Base-by-base conservation (phyloP, 805 yeast species). In the Hanseniaspora clermontiae region DNA sequence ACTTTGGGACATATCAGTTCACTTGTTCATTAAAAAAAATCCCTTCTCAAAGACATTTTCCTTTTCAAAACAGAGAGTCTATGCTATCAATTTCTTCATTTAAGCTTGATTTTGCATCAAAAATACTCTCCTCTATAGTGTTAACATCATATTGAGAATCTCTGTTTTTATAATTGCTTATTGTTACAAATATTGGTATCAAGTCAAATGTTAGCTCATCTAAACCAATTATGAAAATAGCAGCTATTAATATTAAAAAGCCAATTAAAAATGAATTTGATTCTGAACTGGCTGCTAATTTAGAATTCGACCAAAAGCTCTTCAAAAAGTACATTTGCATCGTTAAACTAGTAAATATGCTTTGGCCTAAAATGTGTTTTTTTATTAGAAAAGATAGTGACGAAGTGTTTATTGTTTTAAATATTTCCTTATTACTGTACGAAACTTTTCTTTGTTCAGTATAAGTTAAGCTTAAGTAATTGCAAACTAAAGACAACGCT, bases 1-100 rank as follows among this genome's bases (percentile, higher is more conserved):
- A 1, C 19, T 52, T 52, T 29, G 0, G 56, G 49, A 52, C 29
- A 52, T n/a, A 37, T 52, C 50, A 52, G 56, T 45, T 43, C 27
- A 24, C 27, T 24, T 2, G 14, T 1, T 14, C 38, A 36, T 15
- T 3, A 36, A 14, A 6, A 15, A 36, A 36, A 34, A 24, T 24
- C 27, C 3, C 27, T 32, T 32, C 12, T 2, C 36, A 32, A 10
- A 32, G 10, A 32, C 2, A 32, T 32, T 10, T 5, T 32, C 7
- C 9, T 42, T 42, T 12, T 12, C 7, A 12, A 31, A 42, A 2
- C 29, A 24, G 31, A 20, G 45, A 42, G 5, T 15, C n/a, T 7
- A 24, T 42, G n/a, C 45, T 42, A 9, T 14, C 29, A 10, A 31
- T 15, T 42, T 42, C 32, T 6, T 42, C 29, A 24, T 24, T 15